phyloP scores from a whole-genome alignment of 768 basidiomycete genomes.

The Lepiota brunneoincarnata region DNA sequence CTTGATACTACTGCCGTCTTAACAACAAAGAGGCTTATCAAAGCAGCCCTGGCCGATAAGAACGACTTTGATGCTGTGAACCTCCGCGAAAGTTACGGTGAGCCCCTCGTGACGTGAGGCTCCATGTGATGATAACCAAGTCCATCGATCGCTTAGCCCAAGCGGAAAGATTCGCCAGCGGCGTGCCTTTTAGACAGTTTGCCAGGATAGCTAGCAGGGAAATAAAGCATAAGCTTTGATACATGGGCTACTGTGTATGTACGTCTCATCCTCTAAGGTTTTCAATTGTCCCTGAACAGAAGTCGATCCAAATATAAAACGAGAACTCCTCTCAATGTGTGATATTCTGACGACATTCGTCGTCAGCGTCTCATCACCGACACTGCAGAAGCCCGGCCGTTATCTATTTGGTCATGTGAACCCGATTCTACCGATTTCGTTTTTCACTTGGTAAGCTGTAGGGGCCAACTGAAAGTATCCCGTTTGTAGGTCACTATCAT shows the following conservation, averaged over 20 bases:
- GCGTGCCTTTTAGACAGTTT: slow-evolving; percentile 54
- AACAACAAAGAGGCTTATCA: slow-evolving; percentile 50
- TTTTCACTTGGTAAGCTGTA: no score
- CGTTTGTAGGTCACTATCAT: no score
- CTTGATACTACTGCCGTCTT: slow-evolving; percentile 56
- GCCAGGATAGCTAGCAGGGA: slow-evolving; percentile 57
- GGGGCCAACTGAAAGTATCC: no score
- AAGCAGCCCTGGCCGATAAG: slow-evolving; percentile 54
- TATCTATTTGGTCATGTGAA: no score
- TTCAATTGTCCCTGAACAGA: no score
- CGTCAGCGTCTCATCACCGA: no score
- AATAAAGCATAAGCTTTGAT: slow-evolving; percentile 61
- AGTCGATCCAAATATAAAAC: no score
- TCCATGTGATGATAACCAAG: neutral
- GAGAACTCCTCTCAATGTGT: no score
- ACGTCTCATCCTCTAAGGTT: no score
- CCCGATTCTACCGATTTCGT: no score
- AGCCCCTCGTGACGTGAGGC: slow-evolving; percentile 7
- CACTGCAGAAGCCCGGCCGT: no score
- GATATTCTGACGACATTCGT: no score
- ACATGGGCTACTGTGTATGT: neutral
- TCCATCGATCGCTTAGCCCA: slow-evolving; percentile 38
- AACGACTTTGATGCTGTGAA: slow-evolving; percentile 64
- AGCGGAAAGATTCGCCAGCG: slow-evolving; percentile 61
- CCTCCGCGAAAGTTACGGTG: slow-evolving; percentile 64